Evolutionary conservation across 495 filamentous ascomycete genomes (phyloP).

Genomic region (Penicillium daleae): DNA sequence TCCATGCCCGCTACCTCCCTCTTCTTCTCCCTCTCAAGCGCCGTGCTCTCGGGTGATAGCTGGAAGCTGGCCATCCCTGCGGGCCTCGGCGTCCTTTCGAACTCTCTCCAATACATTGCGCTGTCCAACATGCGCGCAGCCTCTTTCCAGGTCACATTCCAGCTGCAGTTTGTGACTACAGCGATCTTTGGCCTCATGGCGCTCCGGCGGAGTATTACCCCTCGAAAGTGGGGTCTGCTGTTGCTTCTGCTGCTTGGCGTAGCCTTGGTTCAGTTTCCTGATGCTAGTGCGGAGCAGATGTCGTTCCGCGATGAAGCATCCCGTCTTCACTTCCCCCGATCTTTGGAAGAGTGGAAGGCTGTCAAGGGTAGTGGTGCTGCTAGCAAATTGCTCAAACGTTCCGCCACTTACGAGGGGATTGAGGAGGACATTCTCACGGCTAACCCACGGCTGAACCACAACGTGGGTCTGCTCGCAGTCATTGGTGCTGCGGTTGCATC

Average conservation of each 20-base stretch:
- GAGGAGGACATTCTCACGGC: conserved; percentile 72
- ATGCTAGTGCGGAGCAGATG: conserved; percentile 50
- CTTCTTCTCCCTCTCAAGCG: conserved; percentile 74
- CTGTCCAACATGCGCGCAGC: conserved; percentile 89
- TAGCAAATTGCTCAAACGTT: conserved; percentile 63
- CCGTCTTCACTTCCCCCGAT: conserved; percentile 71
- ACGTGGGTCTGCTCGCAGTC: conserved; percentile 77
- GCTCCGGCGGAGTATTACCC: conserved; percentile 68
- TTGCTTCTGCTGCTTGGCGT: conserved; percentile 82
- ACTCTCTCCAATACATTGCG: conserved; percentile 88
- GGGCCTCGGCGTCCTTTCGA: conserved; percentile 85
- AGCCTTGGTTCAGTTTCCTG: conserved; percentile 82
- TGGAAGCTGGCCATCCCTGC: conserved; percentile 96
- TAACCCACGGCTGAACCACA: conserved; percentile 70
- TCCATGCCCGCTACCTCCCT: conserved; percentile 78
- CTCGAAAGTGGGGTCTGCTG: conserved; percentile 77
- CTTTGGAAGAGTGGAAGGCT: conserved; percentile 60
- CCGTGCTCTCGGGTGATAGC: conserved; percentile 88
- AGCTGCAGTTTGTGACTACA: conserved; percentile 89
- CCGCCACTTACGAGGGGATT: conserved; percentile 94
- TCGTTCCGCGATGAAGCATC: conserved; percentile 53
- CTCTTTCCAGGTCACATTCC: conserved; percentile 89
- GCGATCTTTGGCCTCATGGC: conserved; percentile 85
- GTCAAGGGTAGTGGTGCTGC: conserved; percentile 45
- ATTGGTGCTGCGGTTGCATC: conserved; percentile 76